phyloP scores from a whole-genome alignment of 305 asterid genomes.

The Fraxinus baroniana region DNA sequence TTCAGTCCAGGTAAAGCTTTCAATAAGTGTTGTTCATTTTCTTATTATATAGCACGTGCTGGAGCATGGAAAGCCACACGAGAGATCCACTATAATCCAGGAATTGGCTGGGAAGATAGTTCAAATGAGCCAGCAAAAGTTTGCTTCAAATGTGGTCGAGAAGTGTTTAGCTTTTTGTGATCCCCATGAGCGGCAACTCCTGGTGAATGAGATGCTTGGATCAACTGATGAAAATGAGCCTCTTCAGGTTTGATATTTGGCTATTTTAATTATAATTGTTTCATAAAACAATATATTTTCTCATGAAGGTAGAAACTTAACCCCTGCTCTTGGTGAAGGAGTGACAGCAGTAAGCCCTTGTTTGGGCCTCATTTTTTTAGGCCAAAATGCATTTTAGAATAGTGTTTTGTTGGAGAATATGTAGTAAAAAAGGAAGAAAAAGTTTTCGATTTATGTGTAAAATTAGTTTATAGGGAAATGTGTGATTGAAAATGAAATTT shows the following conservation, averaged over 20 bases:
- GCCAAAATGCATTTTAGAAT: neutral
- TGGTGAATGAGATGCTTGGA: slow-evolving; percentile 72
- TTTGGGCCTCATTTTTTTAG: neutral
- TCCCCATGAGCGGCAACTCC: slow-evolving; percentile 47
- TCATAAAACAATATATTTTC: neutral
- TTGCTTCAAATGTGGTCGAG: slow-evolving; percentile 66
- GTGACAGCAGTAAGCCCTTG: neutral
- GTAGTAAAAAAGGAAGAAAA: neutral
- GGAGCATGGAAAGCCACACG: slow-evolving; percentile 65
- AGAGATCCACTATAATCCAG: slow-evolving; percentile 53
- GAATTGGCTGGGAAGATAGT: slow-evolving; percentile 68
- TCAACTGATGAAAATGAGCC: slow-evolving; percentile 73
- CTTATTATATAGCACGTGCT: slow-evolving; percentile 47
- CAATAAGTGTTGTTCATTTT: neutral
- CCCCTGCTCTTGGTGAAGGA: neutral
- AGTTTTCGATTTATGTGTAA: neutral
- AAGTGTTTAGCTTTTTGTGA: slow-evolving; percentile 58
- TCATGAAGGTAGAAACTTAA: neutral
- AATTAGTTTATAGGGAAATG: no score
- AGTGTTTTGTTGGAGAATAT: neutral
- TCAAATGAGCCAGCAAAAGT: slow-evolving; percentile 74
- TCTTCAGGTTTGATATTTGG: slow-evolving; percentile 49
- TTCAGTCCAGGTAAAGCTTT: neutral
- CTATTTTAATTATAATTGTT: neutral
- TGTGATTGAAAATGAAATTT: no score